A percentile compares a stretch with the other conserved stretches of the same genome.
Evolutionary conservation across 805 yeast species (phyloP).

Genomic region (Yarrowia deformans): DNA sequence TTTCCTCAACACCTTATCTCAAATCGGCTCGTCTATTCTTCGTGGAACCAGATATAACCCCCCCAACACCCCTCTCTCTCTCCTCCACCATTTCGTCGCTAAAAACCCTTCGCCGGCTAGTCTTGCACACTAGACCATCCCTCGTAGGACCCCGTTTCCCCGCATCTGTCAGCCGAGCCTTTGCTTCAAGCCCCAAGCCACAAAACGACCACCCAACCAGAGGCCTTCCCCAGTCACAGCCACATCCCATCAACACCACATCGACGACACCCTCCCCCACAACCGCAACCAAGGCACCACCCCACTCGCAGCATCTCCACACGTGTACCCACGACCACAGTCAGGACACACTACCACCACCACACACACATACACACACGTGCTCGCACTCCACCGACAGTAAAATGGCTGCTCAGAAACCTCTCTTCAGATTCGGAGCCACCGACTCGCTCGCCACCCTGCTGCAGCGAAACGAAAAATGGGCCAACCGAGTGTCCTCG

Average conservation of each 20-base stretch:
- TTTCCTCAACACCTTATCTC: constrained; percentile 37
- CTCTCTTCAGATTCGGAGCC: constrained; percentile 49
- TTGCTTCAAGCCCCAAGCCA: constrained; percentile 32
- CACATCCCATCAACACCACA: background rate
- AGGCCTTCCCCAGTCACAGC: constrained; percentile 2
- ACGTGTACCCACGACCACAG: constrained; percentile 11
- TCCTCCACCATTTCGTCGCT: constrained; percentile 36
- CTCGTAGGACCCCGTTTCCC: constrained; percentile 21
- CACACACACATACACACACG: constrained; percentile 13
- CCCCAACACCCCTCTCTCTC: constrained; percentile 7
- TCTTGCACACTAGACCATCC: constrained; percentile 37
- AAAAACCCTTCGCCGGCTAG: constrained; percentile 34
- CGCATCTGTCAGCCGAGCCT: constrained; percentile 26
- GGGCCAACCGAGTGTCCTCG: constrained; percentile 57
- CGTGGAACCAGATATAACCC: constrained; percentile 33
- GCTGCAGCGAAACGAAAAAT: constrained; percentile 53
- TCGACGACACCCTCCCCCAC: background rate
- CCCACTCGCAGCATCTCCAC: constrained; percentile 4
- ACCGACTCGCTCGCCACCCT: constrained; percentile 51
- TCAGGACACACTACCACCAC: constrained; percentile 10
- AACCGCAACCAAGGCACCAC: background rate
- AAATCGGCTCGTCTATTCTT: constrained; percentile 35
- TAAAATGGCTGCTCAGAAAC: constrained; percentile 39
- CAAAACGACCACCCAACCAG: constrained; percentile 16
- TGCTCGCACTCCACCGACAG: constrained; percentile 16